Evolutionary conservation across 2,329 filamentous ascomycete species (phyloP).

Genomic region (Dothideomycetes sp.): DNA sequence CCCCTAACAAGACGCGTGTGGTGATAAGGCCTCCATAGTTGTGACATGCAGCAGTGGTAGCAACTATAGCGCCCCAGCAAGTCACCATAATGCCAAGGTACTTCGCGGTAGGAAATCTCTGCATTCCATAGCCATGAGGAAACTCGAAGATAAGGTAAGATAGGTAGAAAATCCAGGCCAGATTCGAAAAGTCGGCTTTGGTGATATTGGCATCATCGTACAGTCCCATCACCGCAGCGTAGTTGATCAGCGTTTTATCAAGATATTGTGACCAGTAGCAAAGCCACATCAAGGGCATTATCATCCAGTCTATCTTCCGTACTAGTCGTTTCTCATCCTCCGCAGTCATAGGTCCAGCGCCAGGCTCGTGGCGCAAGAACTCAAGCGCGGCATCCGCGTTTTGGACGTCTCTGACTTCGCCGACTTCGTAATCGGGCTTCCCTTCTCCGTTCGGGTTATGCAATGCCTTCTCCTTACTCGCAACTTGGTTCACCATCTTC

Average conservation of each 20-base stretch:
- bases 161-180: conserved; percentile 25
- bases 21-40: conserved; percentile 40
- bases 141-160: conserved; percentile 28
- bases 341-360: conserved; percentile 12
- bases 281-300: conserved; percentile 28
- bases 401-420: conserved; percentile 17
- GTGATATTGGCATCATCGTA: conserved; percentile 24
- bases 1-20: conserved; percentile 40
- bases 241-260: conserved; percentile 30
- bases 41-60: conserved; percentile 37
- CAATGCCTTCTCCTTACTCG: conserved; percentile 6
- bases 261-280: conserved; percentile 30
- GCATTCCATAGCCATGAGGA: conserved; percentile 38
- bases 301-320: conserved; percentile 29
- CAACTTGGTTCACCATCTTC: not conserved
- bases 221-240: conserved; percentile 31
- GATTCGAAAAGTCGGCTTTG: conserved; percentile 24
- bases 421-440: conserved; percentile 7
- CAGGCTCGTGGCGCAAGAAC: conserved; percentile 18
- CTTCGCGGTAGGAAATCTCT: conserved; percentile 42
- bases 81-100: conserved; percentile 35
- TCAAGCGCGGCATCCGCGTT: conserved; percentile 21
- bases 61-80: conserved; percentile 38
- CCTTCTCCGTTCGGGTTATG: conserved; percentile 1
- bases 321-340: conserved; percentile 17